Evolutionary conservation across 805 yeast species (phyloP), one percentile per base, ranked within the genome.

Genomic region (Yarrowia sp.): DNA sequence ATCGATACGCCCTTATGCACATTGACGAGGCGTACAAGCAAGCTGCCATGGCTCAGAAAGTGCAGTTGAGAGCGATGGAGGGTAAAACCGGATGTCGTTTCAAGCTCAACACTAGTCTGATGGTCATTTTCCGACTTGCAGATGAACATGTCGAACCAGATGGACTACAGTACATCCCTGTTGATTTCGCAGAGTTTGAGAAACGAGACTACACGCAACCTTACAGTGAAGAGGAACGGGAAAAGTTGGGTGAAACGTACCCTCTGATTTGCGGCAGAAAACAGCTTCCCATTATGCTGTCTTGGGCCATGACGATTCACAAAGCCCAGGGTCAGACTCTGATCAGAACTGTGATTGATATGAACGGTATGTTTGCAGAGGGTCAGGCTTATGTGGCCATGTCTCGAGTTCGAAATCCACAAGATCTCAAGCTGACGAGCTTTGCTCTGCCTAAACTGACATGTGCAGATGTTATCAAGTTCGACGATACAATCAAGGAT

Each of bases 301-400:
- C 98, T 0, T 95, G 98, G 98, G 92, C 99, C 0, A 75, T 95
- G 60, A 92, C 98, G 0, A 93, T 95, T 58, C 99, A 95, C 73
- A 93, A 93, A 76, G 87, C 98, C 0, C 99, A 93, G 75, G 99
- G 99, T 0, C 92, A 93, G 75, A 89, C 98, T 0, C 75, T 92
- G 39, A 85, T 86, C 2, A 79, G 86, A 44, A 90, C 90, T 1
- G 81, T 83, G 66, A 96, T 93, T 6, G 96, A 95, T 74, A 79
- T 95, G 67, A 78, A 81, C 31, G 80, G 81, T 64, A 85, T 89
- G 2, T 93, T 93, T 76, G 98, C 91, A 71, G 86, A 84, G 62
- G 99, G 99, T 0, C 99, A 95, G 74, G 96, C 96, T 0, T 95
- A 95, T 73, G 99, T 95, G 35, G 99, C 99, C 0, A 78, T 95